These are phyloP conservation scores for Clarireedia sp. DNA, from an alignment of 2,329 filamentous ascomycete genomes.

Conservation along the genomic window DNA sequence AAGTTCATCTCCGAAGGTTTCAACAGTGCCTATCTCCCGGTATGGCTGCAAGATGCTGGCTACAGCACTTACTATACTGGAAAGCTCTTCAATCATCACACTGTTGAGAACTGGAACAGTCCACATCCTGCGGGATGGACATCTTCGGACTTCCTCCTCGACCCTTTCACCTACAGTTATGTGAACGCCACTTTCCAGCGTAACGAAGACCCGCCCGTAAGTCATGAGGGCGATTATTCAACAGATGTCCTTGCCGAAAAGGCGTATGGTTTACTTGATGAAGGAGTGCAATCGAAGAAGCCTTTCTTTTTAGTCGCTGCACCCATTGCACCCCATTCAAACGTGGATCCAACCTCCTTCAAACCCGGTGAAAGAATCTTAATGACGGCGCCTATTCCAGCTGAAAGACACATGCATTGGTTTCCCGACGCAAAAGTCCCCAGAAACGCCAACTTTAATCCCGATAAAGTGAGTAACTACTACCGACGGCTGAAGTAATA, in stretches of 20 bases:
- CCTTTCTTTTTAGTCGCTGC: slow-evolving; percentile 63
- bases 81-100: slow-evolving; percentile 63
- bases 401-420: slow-evolving; percentile 52
- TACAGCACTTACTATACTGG: slow-evolving; percentile 67
- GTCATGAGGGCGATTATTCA: slow-evolving; percentile 39
- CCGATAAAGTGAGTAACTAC: slow-evolving; percentile 39
- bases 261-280: slow-evolving; percentile 51
- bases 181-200: slow-evolving; percentile 56
- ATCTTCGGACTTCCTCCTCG: slow-evolving; percentile 51
- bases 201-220: slow-evolving; percentile 47
- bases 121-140: slow-evolving; percentile 52
- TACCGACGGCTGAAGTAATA: neutral
- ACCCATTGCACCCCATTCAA: slow-evolving; percentile 59
- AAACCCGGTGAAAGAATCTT: slow-evolving; percentile 2
- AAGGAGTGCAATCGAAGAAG: slow-evolving; percentile 43
- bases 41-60: slow-evolving; percentile 62
- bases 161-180: slow-evolving; percentile 62
- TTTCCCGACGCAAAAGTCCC: slow-evolving; percentile 54
- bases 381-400: slow-evolving; percentile 47
- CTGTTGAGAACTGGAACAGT: slow-evolving; percentile 50
- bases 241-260: slow-evolving; percentile 53
- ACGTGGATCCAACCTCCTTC: slow-evolving; percentile 26
- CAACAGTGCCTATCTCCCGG: slow-evolving; percentile 59
- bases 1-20: slow-evolving; percentile 58
- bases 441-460: slow-evolving; percentile 58